Conservation (phyloP, 2,329 filamentous ascomycete species). For the Colletotrichum musicola region DNA sequence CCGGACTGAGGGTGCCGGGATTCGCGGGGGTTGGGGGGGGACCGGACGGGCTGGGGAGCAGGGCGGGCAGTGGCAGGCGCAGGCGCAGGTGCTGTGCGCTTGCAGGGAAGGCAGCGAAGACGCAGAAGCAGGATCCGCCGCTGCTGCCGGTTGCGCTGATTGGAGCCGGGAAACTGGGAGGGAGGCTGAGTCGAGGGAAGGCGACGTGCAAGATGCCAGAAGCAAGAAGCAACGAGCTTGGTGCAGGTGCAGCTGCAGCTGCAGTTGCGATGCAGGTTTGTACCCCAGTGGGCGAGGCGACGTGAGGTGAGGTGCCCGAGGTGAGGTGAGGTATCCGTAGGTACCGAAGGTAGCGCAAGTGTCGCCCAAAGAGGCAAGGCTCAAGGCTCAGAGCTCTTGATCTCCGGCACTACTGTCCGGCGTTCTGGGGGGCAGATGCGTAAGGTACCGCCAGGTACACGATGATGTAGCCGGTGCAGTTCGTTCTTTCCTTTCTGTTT, state of each 20-base stretch:
- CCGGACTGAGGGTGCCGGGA: constrained; percentile 40
- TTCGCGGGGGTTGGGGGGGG: constrained; percentile 37
- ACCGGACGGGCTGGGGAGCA: constrained; percentile 14
- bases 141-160: background rate
- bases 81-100: constrained; percentile 8
- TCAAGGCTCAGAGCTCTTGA: constrained; percentile 4
- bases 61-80: constrained; percentile 15
- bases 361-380: constrained; percentile 8
- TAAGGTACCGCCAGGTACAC: too few species aligned
- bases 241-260: too few species aligned
- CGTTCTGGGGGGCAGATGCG: background rate
- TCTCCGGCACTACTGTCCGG: background rate
- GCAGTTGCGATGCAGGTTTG: background rate
- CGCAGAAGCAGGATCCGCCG: background rate
- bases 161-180: constrained; percentile 1
- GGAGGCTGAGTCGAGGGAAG: constrained; percentile 29
- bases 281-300: background rate
- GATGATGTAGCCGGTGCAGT: too few species aligned
- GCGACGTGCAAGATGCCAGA: constrained; percentile 25
- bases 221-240: background rate
- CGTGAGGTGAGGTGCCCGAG: too few species aligned
- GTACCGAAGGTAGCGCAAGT: background rate
- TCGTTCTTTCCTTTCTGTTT: too few species aligned
- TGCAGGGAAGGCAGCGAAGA: constrained; percentile 1
- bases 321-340: too few species aligned